These are phyloP conservation scores for Plasmodium adleri DNA, from an alignment of 169 alveolate genomes.

Conservation along the genomic window DNA sequence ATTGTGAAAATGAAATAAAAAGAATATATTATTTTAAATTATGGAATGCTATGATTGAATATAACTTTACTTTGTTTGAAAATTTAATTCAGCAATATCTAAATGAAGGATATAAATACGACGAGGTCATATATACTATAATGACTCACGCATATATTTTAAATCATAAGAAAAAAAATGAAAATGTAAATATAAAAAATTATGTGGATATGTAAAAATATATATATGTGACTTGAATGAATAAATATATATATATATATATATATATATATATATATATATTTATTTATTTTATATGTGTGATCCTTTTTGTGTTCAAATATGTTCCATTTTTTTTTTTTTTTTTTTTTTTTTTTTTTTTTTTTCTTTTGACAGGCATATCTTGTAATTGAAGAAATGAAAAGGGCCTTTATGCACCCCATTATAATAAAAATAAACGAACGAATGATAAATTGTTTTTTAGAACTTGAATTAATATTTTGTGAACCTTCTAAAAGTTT, in stretches of 20 bases:
- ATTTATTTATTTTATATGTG: too few relatives aligned
- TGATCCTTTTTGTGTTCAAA: too few relatives aligned
- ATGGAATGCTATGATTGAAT: constrained; percentile 68
- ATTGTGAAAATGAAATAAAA: constrained; percentile 62
- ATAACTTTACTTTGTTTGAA: constrained; percentile 75
- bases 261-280: too few relatives aligned
- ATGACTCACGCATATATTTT: constrained; percentile 83
- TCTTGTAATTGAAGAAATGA: constrained; percentile 89
- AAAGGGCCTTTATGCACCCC: constrained; percentile 86
- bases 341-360: background rate
- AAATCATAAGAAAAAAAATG: constrained; percentile 80
- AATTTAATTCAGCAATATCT: constrained; percentile 71
- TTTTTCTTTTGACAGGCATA: constrained; percentile 79
- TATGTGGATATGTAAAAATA: background rate
- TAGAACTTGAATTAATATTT: constrained; percentile 84
- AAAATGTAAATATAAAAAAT: constrained; percentile 75
- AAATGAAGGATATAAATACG: constrained; percentile 81
- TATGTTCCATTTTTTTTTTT: background rate
- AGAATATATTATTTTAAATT: constrained; percentile 66
- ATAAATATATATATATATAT: too few relatives aligned
- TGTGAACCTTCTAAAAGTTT: constrained; percentile 84
- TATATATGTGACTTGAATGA: too few relatives aligned
- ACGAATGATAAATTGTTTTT: constrained; percentile 83
- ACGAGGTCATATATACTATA: constrained; percentile 88
- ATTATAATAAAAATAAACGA: constrained; percentile 86